Evolutionary conservation across 2,329 filamentous ascomycete genomes (phyloP).

Genomic region (Trichoderma gracile): DNA sequence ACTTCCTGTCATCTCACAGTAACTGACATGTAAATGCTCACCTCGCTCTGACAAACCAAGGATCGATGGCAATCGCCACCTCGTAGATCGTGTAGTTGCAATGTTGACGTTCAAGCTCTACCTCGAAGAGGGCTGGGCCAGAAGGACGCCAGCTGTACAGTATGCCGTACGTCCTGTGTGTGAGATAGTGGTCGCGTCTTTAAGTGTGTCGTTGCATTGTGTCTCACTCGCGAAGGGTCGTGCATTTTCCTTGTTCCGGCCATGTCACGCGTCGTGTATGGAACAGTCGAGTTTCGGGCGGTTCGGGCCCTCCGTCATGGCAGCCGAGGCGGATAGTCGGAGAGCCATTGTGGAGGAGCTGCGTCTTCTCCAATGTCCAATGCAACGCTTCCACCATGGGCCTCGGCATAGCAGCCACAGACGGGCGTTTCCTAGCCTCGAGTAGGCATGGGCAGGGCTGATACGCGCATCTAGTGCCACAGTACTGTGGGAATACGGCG

Average conservation of each 20-base stretch:
- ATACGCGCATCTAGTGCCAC: constrained; percentile 13
- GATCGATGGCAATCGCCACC: background rate
- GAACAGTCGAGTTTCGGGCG: constrained; percentile 4
- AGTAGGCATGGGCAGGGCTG: constrained; percentile 11
- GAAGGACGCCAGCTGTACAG: background rate
- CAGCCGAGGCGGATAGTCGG: background rate
- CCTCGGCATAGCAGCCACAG: constrained; percentile 6
- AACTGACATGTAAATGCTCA: background rate
- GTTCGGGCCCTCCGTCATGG: background rate
- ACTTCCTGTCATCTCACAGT: too few species aligned
- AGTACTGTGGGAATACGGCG: background rate
- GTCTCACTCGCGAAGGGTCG: constrained; percentile 9
- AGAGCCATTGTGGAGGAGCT: background rate
- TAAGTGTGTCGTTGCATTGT: background rate
- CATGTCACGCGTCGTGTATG: constrained; percentile 1
- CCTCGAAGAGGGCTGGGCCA: background rate
- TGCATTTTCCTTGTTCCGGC: constrained; percentile 2
- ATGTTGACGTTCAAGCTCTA: background rate
- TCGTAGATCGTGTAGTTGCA: background rate
- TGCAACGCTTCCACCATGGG: background rate
- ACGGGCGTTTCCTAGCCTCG: background rate
- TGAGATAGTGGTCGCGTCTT: background rate
- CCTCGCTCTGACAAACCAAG: background rate
- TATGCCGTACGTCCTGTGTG: too few species aligned
- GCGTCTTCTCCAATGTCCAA: background rate